phyloP scores from a whole-genome alignment of 106 monocot genomes.

The Allium sativum region DNA sequence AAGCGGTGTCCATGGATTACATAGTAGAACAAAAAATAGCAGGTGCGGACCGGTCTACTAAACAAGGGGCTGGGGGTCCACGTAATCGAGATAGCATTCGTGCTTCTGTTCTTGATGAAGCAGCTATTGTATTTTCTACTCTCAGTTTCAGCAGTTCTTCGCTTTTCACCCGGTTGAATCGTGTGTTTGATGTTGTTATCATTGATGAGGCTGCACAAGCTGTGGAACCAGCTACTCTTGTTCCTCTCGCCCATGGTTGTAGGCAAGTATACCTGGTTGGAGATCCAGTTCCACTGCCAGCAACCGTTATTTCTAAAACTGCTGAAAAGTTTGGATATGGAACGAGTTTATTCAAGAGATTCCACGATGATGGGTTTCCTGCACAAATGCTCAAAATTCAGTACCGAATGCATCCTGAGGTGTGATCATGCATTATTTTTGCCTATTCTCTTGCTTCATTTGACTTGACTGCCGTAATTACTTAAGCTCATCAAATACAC shows the following conservation, averaged over 20 bases:
- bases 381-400: slow-evolving; percentile 93
- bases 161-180: slow-evolving; percentile 65
- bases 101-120: slow-evolving; percentile 84
- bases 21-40: slow-evolving; percentile 90
- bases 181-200: slow-evolving; percentile 90
- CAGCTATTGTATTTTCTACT: slow-evolving; percentile 98
- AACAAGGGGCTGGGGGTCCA: slow-evolving; percentile 33
- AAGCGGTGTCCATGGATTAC: slow-evolving; percentile 98
- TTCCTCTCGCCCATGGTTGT: slow-evolving; percentile 89
- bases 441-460: too few relatives aligned
- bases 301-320: slow-evolving; percentile 85
- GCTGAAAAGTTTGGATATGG: slow-evolving; percentile 80
- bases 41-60: slow-evolving; percentile 36
- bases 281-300: slow-evolving; percentile 94
- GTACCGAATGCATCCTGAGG: slow-evolving; percentile 99
- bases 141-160: slow-evolving; percentile 93
- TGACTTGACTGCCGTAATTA: too few relatives aligned
- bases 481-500: too few relatives aligned
- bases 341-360: slow-evolving; percentile 93
- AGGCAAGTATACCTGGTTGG: slow-evolving; percentile 98
- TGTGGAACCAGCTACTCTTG: slow-evolving; percentile 87
- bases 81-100: slow-evolving; percentile 79
- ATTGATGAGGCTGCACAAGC: slow-evolving; percentile 99
- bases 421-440: too few relatives aligned
- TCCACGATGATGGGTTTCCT: slow-evolving; percentile 88